A percentile compares a stretch with the other conserved stretches of the same genome.
Conservation (phyloP, 2,329 filamentous ascomycete genomes). For the Dactylellina leptospora region DNA sequence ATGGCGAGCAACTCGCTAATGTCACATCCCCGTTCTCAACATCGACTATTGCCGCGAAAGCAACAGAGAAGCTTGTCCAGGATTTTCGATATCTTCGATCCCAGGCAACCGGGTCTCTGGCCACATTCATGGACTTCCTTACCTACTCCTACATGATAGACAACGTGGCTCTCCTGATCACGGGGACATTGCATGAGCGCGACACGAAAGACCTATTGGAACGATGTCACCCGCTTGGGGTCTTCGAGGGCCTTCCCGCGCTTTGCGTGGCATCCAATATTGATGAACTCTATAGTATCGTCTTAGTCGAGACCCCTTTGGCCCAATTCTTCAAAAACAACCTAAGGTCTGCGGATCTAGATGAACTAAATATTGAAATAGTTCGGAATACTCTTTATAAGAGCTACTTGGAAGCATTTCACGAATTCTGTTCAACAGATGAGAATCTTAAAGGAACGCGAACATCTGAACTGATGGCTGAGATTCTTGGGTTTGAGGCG, state of each 20-base stretch:
- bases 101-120: conserved; percentile 87
- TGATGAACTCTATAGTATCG: conserved; percentile 97
- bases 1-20: conserved; percentile 93
- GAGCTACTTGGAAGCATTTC: conserved; percentile 98
- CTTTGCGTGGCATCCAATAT: conserved; percentile 98
- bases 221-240: conserved; percentile 93
- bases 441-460: conserved; percentile 86
- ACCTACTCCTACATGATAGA: conserved; percentile 99
- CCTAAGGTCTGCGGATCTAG: conserved; percentile 92
- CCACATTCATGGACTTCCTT: conserved; percentile 96
- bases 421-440: conserved; percentile 90
- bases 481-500: conserved; percentile 95
- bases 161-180: conserved; percentile 97
- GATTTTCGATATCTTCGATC: conserved; percentile 97
- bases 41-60: conserved; percentile 90
- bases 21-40: conserved; percentile 97
- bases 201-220: conserved; percentile 95
- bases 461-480: conserved; percentile 92
- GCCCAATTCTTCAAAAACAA: conserved; percentile 98
- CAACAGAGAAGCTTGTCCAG: conserved; percentile 96
- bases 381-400: conserved; percentile 98
- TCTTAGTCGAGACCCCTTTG: conserved; percentile 93
- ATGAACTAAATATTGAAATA: conserved; percentile 99
- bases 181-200: conserved; percentile 94
- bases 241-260: conserved; percentile 99